Conservation (phyloP, 352 stramenopile genomes). For the Aphanomyces euteiches region DNA sequence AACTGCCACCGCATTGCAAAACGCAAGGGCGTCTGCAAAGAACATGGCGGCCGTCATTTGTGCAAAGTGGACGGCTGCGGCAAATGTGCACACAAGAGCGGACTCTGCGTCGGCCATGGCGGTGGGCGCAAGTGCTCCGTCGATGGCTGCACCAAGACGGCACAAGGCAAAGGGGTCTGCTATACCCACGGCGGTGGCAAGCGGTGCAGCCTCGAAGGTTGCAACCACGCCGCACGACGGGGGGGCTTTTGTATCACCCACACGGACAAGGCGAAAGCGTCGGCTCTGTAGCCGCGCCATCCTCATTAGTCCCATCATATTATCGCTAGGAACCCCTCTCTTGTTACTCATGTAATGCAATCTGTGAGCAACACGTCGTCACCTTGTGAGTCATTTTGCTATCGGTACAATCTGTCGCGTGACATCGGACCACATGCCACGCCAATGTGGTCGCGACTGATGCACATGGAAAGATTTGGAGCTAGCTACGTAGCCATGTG, state of each 20-base stretch:
- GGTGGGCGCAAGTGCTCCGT: conserved; percentile 71
- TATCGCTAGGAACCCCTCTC: too few relatives aligned
- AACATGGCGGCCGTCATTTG: conserved; percentile 80
- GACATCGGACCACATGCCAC: too few relatives aligned
- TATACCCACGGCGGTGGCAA: conserved; percentile 83
- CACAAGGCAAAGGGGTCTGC: conserved; percentile 77
- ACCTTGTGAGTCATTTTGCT: too few relatives aligned
- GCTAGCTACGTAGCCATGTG: too few relatives aligned
- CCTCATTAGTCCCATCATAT: too few relatives aligned
- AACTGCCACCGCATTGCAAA: conserved; percentile 65
- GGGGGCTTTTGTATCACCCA: conserved; percentile 83
- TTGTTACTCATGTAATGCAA: too few relatives aligned
- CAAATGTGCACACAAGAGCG: conserved; percentile 77
- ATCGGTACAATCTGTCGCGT: too few relatives aligned
- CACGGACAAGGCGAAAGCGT: conserved; percentile 1
- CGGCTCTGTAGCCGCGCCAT: background rate
- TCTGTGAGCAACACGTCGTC: too few relatives aligned
- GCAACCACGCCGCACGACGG: conserved; percentile 70
- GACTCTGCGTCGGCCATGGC: conserved; percentile 78
- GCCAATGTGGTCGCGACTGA: too few relatives aligned
- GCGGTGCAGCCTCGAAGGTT: conserved; percentile 66
- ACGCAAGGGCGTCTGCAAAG: conserved; percentile 82
- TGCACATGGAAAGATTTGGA: too few relatives aligned
- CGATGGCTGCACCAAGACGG: conserved; percentile 68
- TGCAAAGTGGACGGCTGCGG: conserved; percentile 81